Base-by-base conservation (phyloP, 305 asterid species). In the Plantago coronopus region DNA sequence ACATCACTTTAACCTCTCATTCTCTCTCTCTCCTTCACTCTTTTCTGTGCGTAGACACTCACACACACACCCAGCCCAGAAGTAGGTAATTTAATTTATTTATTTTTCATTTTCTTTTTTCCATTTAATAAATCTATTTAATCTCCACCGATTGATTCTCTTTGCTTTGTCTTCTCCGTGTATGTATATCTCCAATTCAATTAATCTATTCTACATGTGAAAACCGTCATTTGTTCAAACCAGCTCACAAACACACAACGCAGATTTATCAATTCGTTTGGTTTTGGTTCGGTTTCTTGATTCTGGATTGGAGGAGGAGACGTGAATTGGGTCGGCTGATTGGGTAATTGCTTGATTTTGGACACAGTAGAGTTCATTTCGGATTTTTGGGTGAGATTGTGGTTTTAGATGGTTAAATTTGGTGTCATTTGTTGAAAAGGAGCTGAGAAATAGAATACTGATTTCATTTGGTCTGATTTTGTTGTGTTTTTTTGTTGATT, bases 201-300 rank as follows among this genome's bases (percentile, higher is more conserved):
- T 51, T 15, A 22, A 51, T 51, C 57, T 34, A 34, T 34, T 34
- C 40, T 34, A 34, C 40, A 34, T 34, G 40, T 34, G 13, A 8
- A 29, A 51, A 23, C 57, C 57, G 40, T 51, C 57, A 51, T 27
- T 47, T 47, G 16, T 48, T 25, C 19, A 23, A 51, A 51, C 16
- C 18, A 23, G 17, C 18, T 17, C 3, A 25, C 17, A 23, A 22
- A 1, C n/a, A n/a, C n/a, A n/a, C n/a, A n/a, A n/a, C n/a, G n/a
- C n/a, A n/a, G n/a, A n/a, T n/a, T n/a, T n/a, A n/a, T n/a, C n/a
- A n/a, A n/a, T n/a, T n/a, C n/a, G n/a, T n/a, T n/a, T n/a, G n/a
- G n/a, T n/a, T n/a, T n/a, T n/a, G n/a, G n/a, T n/a, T n/a, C n/a
- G n/a, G n/a, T n/a, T n/a, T n/a, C n/a, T n/a, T n/a, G n/a, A n/a